phyloP scores from a whole-genome alignment of 2,329 filamentous ascomycete genomes.

The Pyrenochaeta sp. region DNA sequence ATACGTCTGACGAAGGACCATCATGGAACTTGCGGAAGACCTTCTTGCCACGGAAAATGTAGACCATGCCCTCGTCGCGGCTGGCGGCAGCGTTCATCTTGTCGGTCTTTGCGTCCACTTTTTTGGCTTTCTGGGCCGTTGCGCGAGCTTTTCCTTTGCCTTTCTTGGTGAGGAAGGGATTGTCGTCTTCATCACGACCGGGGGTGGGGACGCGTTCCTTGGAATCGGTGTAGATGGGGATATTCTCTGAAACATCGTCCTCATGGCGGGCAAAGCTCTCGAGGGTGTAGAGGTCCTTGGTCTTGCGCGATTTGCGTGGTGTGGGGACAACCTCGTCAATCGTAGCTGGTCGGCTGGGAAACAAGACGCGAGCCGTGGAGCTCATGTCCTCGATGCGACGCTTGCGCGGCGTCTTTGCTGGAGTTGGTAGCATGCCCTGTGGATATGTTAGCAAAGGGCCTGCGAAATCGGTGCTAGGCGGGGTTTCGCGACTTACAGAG shows the following conservation, averaged over 20 bases:
- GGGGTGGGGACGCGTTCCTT: constrained; percentile 75
- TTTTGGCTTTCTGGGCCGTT: constrained; percentile 56
- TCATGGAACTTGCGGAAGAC: constrained; percentile 73
- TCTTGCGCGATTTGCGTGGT: constrained; percentile 64
- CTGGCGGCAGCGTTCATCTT: constrained; percentile 69
- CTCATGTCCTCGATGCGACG: constrained; percentile 53
- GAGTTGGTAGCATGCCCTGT: constrained; percentile 73
- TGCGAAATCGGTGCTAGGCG: no score
- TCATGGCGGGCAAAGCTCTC: constrained; percentile 57
- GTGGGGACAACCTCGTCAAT: constrained; percentile 66
- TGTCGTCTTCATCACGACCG: constrained; percentile 70
- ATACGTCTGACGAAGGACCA: constrained; percentile 43
- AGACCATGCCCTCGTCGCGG: constrained; percentile 76
- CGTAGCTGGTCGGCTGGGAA: constrained; percentile 68
- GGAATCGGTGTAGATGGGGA: constrained; percentile 79
- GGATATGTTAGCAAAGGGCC: constrained; percentile 6
- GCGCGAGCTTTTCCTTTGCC: constrained; percentile 56
- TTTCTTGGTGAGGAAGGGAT: constrained; percentile 72
- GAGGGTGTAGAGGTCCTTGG: constrained; percentile 57
- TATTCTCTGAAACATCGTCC: constrained; percentile 63
- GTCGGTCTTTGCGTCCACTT: constrained; percentile 63
- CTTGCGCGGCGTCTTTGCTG: constrained; percentile 78
- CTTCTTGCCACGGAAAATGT: constrained; percentile 81
- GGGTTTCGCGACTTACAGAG: constrained; percentile 31
- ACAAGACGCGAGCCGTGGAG: constrained; percentile 61